These are phyloP conservation scores for Brassica balearica DNA, from an alignment of 441 rosid species.

Conservation along the genomic window DNA sequence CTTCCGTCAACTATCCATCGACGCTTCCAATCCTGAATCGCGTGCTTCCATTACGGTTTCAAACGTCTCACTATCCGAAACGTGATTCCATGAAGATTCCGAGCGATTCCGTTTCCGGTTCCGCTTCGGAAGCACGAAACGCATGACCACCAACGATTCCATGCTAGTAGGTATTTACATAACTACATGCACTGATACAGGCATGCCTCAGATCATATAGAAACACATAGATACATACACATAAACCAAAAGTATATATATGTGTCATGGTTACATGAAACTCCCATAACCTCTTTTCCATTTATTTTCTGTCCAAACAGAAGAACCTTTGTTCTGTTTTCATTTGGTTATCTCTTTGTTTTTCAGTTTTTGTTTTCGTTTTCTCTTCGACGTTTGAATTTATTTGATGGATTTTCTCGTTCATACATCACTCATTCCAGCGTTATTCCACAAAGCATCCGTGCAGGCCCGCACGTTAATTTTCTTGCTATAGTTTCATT, in stretches of 20 bases:
- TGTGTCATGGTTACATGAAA: conserved; percentile 33
- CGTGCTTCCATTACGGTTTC: too few species aligned
- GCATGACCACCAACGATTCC: too few species aligned
- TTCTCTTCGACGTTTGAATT: conserved; percentile 17
- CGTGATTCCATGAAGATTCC: too few species aligned
- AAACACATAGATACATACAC: not conserved
- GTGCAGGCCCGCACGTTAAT: not conserved
- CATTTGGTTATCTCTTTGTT: conserved; percentile 20
- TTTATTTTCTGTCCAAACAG: conserved; percentile 29
- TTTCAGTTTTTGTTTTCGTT: not conserved
- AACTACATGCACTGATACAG: not conserved
- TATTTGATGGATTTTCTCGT: conserved; percentile 30
- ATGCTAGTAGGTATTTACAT: too few species aligned
- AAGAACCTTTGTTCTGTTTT: conserved; percentile 28
- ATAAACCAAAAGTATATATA: conserved; percentile 32
- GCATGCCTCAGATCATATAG: conserved; percentile 5
- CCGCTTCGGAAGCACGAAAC: too few species aligned
- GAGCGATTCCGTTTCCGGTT: too few species aligned
- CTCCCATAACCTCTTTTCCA: conserved; percentile 36
- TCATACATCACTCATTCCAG: conserved; percentile 15
- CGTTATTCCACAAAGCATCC: conserved; percentile 30
- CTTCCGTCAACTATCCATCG: too few species aligned
- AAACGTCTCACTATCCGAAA: too few species aligned
- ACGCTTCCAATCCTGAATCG: too few species aligned
- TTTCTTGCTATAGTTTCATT: conserved; percentile 11